Conservation (phyloP, 2,329 filamentous ascomycete genomes). For the Penicillium sp. region DNA sequence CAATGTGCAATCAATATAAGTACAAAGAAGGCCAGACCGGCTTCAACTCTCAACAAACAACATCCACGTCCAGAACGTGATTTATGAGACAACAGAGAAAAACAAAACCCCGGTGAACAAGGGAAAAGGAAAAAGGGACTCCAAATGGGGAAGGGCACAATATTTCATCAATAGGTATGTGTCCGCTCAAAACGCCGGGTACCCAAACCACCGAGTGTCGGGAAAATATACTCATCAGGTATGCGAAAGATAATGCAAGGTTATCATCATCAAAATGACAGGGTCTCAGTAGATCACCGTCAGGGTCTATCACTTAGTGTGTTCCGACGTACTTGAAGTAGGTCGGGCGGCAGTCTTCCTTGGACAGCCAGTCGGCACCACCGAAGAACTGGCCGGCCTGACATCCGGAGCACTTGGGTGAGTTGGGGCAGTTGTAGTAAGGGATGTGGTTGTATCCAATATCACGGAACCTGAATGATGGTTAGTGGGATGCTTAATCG, state of each 20-base stretch:
- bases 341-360: constrained; percentile 90
- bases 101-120: not conserved
- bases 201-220: constrained; percentile 19
- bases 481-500: not conserved
- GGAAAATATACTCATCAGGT: constrained; percentile 25
- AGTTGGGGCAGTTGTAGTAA: constrained; percentile 98
- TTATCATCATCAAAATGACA: constrained; percentile 20
- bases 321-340: constrained; percentile 96
- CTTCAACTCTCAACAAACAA: constrained; percentile 13
- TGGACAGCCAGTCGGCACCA: constrained; percentile 78
- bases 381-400: constrained; percentile 85
- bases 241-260: constrained; percentile 24
- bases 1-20: constrained; percentile 27
- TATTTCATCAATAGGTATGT: constrained; percentile 25
- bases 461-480: constrained; percentile 80
- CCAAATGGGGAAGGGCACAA: constrained; percentile 14
- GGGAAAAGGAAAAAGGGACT: constrained; percentile 4
- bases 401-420: constrained; percentile 87
- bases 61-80: constrained; percentile 17
- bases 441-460: constrained; percentile 98
- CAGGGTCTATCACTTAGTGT: constrained; percentile 52
- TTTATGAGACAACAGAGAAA: constrained; percentile 11
- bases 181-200: constrained; percentile 29
- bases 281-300: constrained; percentile 8
- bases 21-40: constrained; percentile 28